A percentile compares a stretch with the other conserved stretches of the same genome.
phyloP scores from a whole-genome alignment of 2,329 filamentous ascomycete species.

The Cordyceps militaris region DNA sequence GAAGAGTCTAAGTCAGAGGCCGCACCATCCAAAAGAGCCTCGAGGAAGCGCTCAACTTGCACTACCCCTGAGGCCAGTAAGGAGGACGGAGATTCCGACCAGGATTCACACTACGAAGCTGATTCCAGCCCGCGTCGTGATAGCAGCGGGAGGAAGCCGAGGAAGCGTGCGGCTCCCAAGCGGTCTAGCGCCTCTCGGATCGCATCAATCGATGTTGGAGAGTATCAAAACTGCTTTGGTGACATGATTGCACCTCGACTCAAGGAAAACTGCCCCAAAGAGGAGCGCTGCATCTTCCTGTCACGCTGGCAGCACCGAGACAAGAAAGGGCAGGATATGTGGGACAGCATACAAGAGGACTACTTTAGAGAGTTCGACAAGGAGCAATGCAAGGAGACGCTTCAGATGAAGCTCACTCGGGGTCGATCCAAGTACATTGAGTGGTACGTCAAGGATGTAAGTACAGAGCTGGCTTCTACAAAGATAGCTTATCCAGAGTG shows the following conservation, averaged over 20 bases:
- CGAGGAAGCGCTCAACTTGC: neutral
- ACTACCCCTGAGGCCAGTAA: neutral
- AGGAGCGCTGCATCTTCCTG: constrained; percentile 43
- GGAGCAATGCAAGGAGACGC: constrained; percentile 38
- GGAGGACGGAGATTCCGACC: neutral
- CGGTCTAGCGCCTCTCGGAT: neutral
- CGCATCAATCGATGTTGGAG: constrained; percentile 20
- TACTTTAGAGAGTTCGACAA: constrained; percentile 31
- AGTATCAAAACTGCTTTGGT: constrained; percentile 30
- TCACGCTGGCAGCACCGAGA: constrained; percentile 39
- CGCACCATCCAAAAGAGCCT: neutral
- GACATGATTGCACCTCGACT: constrained; percentile 32
- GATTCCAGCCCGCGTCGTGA: neutral
- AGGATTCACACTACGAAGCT: neutral
- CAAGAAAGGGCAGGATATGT: constrained; percentile 51
- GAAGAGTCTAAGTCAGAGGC: neutral
- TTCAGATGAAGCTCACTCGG: constrained; percentile 51
- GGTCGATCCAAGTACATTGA: constrained; percentile 41
- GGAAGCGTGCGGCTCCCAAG: constrained; percentile 2
- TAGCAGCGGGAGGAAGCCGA: neutral
- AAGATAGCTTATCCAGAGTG: neutral
- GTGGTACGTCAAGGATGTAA: constrained; percentile 45
- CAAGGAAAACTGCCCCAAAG: constrained; percentile 38
- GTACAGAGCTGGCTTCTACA: constrained; percentile 18
- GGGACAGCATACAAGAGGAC: constrained; percentile 44